A percentile compares a stretch with the other conserved stretches of the same genome.
Conservation (phyloP, 257 asterid genomes). For the Ajuga chamaepitys region DNA sequence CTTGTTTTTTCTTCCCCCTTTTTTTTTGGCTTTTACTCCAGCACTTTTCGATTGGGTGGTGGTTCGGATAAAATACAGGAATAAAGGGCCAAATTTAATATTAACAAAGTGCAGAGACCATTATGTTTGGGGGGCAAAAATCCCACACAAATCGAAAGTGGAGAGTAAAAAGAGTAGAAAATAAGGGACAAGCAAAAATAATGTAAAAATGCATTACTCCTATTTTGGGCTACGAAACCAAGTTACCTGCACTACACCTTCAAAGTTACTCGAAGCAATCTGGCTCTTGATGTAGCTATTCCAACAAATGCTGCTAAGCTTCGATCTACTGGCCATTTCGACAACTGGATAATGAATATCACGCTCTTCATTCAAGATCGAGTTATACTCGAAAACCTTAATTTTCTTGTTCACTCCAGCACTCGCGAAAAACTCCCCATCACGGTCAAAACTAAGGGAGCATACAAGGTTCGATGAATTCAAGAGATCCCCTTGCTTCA, state of each 20-base stretch:
- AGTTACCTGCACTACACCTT: slow-evolving; percentile 91
- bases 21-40: too few species aligned
- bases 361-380: slow-evolving; percentile 58
- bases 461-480: slow-evolving; percentile 90
- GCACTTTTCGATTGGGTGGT: too few species aligned
- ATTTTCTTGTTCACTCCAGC: slow-evolving; percentile 99
- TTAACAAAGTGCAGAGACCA: too few species aligned
- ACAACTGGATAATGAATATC: slow-evolving; percentile 96
- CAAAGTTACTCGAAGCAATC: slow-evolving; percentile 96
- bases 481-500: slow-evolving; percentile 92
- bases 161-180: too few species aligned
- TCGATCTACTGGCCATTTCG: slow-evolving; percentile 87
- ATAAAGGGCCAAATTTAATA: too few species aligned
- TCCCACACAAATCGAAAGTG: too few species aligned
- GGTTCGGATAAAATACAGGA: too few species aligned
- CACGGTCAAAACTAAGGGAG: slow-evolving; percentile 94
- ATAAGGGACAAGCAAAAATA: too few species aligned
- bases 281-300: slow-evolving; percentile 91
- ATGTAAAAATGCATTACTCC: too few species aligned
- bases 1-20: too few species aligned
- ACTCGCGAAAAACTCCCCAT: slow-evolving; percentile 89
- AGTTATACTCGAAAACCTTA: slow-evolving; percentile 79
- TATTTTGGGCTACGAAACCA: neutral
- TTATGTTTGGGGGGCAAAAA: too few species aligned
- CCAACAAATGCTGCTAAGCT: slow-evolving; percentile 98